These are phyloP conservation scores for Zasmidium citrigriseum DNA, from an alignment of 2,329 filamentous ascomycete genomes.

Conservation along the genomic window DNA sequence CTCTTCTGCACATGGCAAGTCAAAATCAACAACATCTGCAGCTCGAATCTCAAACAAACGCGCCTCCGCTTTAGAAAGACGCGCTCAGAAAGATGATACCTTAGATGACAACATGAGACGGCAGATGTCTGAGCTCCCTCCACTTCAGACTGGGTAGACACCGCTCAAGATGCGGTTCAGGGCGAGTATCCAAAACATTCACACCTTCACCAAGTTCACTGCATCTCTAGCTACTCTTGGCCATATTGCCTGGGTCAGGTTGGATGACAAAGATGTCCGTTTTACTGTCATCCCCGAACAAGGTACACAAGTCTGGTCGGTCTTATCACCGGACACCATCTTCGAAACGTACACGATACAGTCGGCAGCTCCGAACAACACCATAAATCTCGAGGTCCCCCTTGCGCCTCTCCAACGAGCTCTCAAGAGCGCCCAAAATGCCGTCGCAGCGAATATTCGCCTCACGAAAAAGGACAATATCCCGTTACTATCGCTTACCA, in stretches of 20 bases:
- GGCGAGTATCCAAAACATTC: constrained; percentile 37
- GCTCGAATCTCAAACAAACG: not conserved
- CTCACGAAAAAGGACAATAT: constrained; percentile 90
- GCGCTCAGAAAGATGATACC: not conserved
- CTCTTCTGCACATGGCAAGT: too few relatives aligned
- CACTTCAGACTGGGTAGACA: not conserved
- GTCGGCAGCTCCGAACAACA: constrained; percentile 78
- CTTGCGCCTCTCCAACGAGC: constrained; percentile 85
- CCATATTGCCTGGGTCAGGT: constrained; percentile 85
- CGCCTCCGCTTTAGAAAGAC: not conserved
- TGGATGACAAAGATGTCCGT: constrained; percentile 82
- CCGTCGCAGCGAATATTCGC: constrained; percentile 78
- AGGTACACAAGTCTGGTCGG: constrained; percentile 86
- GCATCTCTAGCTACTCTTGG: constrained; percentile 67
- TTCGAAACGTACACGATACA: constrained; percentile 85
- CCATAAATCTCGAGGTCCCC: constrained; percentile 94
- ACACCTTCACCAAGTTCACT: constrained; percentile 54
- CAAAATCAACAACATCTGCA: too few relatives aligned
- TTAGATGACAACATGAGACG: not conserved
- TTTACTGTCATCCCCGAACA: constrained; percentile 96
- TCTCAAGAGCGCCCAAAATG: constrained; percentile 83
- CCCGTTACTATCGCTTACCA: constrained; percentile 85
- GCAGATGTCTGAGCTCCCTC: not conserved
- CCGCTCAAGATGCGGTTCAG: constrained; percentile 42
- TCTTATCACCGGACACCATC: constrained; percentile 65